Evolutionary conservation across 306 rosid genomes (phyloP).

Genomic region (Pyrus betulifolia): DNA sequence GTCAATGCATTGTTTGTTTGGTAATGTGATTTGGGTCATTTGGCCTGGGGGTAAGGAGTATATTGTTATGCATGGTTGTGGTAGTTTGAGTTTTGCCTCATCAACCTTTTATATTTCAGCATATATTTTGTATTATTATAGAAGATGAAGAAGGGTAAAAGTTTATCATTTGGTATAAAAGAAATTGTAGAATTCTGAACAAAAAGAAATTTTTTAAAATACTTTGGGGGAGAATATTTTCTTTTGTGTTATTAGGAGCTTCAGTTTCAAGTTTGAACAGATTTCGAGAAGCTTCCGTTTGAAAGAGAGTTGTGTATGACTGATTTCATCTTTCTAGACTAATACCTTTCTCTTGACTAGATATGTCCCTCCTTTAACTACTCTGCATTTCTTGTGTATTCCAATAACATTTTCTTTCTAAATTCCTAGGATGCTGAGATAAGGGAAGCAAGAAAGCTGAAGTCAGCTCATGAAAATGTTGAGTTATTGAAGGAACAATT

Average conservation of each 20-base stretch:
- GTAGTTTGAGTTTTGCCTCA: not conserved
- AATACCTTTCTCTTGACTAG: not conserved
- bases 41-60: not conserved
- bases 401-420: not conserved
- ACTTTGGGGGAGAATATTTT: not conserved
- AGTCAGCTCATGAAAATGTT: conserved; percentile 59
- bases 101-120: not conserved
- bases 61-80: not conserved
- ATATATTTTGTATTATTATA: not conserved
- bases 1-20: not conserved
- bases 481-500: conserved; percentile 78
- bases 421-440: conserved; percentile 75
- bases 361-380: not conserved
- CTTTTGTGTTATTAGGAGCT: not conserved
- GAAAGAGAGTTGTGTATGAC: not conserved
- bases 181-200: not conserved
- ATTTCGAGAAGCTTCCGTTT: not conserved
- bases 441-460: conserved; percentile 84
- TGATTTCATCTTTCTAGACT: not conserved
- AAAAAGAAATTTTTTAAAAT: not conserved
- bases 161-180: not conserved
- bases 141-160: not conserved
- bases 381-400: not conserved
- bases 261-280: not conserved
- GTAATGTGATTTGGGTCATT: not conserved